phyloP scores from a whole-genome alignment of 2,329 filamentous ascomycete genomes.

The Aspergillus felis region DNA sequence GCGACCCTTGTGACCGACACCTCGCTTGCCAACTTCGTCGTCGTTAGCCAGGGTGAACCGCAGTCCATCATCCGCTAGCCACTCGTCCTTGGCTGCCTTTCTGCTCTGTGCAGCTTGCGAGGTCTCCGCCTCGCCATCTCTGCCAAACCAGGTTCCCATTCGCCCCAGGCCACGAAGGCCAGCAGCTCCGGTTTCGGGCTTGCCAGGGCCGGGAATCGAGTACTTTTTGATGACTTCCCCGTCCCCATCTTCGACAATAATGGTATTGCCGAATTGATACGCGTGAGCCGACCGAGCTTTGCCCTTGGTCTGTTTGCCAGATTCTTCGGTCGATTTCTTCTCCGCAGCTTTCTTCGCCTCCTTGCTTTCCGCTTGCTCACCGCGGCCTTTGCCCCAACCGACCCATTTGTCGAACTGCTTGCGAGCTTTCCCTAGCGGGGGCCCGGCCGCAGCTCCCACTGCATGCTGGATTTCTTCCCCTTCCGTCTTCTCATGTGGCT shows the following conservation, averaged over 20 bases:
- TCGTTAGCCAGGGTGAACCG: constrained; percentile 58
- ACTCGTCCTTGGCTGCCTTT: constrained; percentile 28
- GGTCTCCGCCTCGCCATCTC: constrained; percentile 30
- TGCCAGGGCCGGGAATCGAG: constrained; percentile 50
- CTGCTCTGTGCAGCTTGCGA: constrained; percentile 27
- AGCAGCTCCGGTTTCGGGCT: constrained; percentile 31
- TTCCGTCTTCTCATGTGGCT: constrained; percentile 42
- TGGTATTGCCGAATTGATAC: constrained; percentile 67
- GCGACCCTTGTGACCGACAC: constrained; percentile 47
- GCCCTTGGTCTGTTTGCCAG: constrained; percentile 21
- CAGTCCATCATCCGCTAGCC: constrained; percentile 48
- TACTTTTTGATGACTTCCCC: constrained; percentile 67
- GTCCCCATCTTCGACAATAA: constrained; percentile 66
- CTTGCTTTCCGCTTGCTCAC: constrained; percentile 20
- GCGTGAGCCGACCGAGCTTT: constrained; percentile 58
- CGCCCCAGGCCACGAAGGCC: constrained; percentile 51
- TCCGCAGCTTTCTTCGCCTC: constrained; percentile 18
- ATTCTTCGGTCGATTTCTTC: constrained; percentile 15
- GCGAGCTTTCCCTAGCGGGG: constrained; percentile 41
- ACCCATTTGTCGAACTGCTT: constrained; percentile 46
- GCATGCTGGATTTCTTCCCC: constrained; percentile 41
- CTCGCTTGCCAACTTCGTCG: constrained; percentile 31
- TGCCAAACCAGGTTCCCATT: constrained; percentile 58
- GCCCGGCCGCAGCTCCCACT: constrained; percentile 30
- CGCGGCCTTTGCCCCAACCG: constrained; percentile 36